Evolutionary conservation across 345 rosid species (phyloP).

Genomic region (Acer negundo): DNA sequence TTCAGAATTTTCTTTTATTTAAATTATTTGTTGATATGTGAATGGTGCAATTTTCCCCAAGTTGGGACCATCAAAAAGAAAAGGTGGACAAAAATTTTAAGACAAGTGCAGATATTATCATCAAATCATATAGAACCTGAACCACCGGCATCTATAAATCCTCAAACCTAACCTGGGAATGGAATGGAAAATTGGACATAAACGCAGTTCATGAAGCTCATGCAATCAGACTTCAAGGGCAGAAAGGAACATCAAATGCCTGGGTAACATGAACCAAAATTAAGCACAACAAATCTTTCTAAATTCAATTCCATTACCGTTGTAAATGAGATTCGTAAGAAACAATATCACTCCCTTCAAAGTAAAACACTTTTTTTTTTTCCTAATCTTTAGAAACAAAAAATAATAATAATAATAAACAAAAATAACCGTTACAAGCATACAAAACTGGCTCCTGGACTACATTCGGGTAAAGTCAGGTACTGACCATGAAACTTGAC

Average conservation of each 20-base stretch:
- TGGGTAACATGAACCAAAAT: not conserved
- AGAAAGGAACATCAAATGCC: not conserved
- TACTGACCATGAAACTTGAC: too few relatives aligned
- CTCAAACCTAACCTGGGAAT: too few relatives aligned
- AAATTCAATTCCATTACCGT: slow-evolving; percentile 15
- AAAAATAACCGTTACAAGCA: slow-evolving; percentile 12
- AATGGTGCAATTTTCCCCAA: too few relatives aligned
- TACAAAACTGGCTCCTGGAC: slow-evolving; percentile 22
- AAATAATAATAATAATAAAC: too few relatives aligned
- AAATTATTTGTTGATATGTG: too few relatives aligned
- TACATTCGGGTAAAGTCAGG: slow-evolving; percentile 6
- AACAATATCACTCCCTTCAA: slow-evolving; percentile 11
- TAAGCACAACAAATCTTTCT: slow-evolving; percentile 5
- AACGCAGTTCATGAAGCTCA: not conserved
- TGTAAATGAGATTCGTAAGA: slow-evolving; percentile 7
- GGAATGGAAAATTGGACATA: too few relatives aligned
- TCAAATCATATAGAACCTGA: too few relatives aligned
- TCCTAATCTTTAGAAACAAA: slow-evolving; percentile 20
- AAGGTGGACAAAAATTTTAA: too few relatives aligned
- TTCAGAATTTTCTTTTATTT: too few relatives aligned
- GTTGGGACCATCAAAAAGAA: too few relatives aligned
- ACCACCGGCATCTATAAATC: too few relatives aligned
- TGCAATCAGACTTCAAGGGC: not conserved
- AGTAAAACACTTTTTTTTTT: not conserved
- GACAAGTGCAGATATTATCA: not conserved